Evolutionary conservation across 768 basidiomycete species (phyloP).

Genomic region (Dioszegia aurantiaca): DNA sequence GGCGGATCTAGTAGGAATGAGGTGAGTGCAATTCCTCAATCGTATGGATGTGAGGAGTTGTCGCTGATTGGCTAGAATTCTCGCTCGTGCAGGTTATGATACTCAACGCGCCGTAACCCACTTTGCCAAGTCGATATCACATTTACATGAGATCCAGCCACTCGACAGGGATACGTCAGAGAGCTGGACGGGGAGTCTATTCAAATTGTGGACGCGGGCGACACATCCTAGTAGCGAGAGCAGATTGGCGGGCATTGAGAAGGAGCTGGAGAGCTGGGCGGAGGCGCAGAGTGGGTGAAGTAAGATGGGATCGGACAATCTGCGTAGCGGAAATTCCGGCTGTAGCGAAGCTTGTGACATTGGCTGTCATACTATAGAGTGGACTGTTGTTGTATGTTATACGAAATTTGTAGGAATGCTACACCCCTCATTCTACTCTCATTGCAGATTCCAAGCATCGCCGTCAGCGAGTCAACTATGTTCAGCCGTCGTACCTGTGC

Average conservation of each 20-base stretch:
- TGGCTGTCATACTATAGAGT: too few species aligned
- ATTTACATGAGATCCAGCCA: slow-evolving; percentile 35
- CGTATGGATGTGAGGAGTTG: too few species aligned
- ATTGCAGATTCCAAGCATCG: too few species aligned
- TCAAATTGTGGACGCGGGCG: slow-evolving; percentile 56
- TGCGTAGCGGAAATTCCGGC: neutral
- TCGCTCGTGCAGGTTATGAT: slow-evolving; percentile 88
- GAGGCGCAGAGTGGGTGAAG: neutral
- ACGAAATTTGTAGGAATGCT: too few species aligned
- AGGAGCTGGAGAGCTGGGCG: slow-evolving; percentile 70
- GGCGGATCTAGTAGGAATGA: slow-evolving; percentile 81
- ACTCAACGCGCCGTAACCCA: slow-evolving; percentile 75
- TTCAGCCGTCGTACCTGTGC: too few species aligned
- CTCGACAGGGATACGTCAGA: slow-evolving; percentile 39
- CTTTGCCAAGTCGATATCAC: slow-evolving; percentile 62
- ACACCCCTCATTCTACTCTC: too few species aligned
- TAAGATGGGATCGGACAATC: neutral
- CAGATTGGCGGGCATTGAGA: slow-evolving; percentile 62
- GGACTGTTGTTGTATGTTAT: too few species aligned
- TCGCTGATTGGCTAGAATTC: slow-evolving; percentile 58
- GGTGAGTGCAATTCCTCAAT: slow-evolving; percentile 56
- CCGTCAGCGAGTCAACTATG: too few species aligned
- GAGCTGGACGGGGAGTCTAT: slow-evolving; percentile 40
- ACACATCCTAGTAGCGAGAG: slow-evolving; percentile 69
- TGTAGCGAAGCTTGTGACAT: too few species aligned